Conservation (phyloP, 169 alveolate genomes). For the Gregarina niphandrodes region DNA sequence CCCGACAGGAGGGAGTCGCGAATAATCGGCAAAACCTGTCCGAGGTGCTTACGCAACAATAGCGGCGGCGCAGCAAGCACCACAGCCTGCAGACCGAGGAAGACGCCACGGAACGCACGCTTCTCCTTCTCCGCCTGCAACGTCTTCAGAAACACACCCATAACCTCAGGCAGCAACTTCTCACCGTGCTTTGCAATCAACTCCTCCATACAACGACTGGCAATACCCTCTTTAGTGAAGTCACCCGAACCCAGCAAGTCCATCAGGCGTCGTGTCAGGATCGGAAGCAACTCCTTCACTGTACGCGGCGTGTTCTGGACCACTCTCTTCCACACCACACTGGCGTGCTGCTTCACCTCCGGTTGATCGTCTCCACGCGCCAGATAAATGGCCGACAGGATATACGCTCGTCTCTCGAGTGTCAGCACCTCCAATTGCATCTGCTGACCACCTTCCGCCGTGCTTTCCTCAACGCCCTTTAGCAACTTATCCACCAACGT, state of each 20-base stretch:
- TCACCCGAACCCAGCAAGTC: too few species aligned
- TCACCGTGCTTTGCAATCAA: conserved; percentile 22
- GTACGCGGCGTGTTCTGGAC: conserved; percentile 40
- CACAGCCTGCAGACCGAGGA: too few species aligned
- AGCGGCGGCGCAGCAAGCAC: too few species aligned
- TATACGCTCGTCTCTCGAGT: conserved; percentile 28
- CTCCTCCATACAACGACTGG: conserved; percentile 25
- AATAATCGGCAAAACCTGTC: too few species aligned
- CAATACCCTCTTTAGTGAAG: conserved; percentile 14
- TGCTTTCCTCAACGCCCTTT: conserved; percentile 3
- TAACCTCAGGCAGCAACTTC: conserved; percentile 14
- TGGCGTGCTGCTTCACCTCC: conserved; percentile 29
- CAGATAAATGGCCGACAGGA: conserved; percentile 31
- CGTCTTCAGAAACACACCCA: conserved; percentile 21
- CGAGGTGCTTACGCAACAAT: too few species aligned
- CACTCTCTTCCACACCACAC: conserved; percentile 27
- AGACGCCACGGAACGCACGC: too few species aligned
- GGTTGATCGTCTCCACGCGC: conserved; percentile 26
- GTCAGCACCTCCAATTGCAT: conserved; percentile 24
- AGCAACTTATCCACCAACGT: conserved; percentile 27
- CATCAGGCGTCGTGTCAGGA: conserved; percentile 21
- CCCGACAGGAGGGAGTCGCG: too few species aligned
- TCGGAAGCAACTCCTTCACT: conserved; percentile 26
- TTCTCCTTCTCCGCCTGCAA: too few species aligned
- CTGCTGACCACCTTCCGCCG: conserved; percentile 9